A percentile compares a stretch with the other conserved stretches of the same genome.
Conservation (phyloP, 768 basidiomycete species). For the Mycena latifolia region DNA sequence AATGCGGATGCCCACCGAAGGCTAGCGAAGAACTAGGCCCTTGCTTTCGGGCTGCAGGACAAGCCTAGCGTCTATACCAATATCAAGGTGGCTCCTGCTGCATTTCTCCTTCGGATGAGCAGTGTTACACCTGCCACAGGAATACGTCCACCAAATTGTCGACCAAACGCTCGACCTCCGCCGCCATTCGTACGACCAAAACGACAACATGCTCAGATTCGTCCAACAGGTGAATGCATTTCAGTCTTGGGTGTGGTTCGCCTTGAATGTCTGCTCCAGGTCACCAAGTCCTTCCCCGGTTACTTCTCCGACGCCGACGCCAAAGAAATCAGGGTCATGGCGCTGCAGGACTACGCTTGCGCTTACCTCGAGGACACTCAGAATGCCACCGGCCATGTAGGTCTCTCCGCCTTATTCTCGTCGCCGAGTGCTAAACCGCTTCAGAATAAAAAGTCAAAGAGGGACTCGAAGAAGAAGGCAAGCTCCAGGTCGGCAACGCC, state of each 20-base stretch:
- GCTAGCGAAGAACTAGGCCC: neutral
- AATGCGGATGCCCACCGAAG: too few species aligned
- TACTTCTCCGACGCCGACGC: neutral
- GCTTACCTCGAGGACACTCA: neutral
- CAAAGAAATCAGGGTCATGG: neutral
- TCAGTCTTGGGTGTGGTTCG: neutral
- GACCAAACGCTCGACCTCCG: conserved; percentile 10
- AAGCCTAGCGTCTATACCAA: neutral
- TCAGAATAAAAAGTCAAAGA: too few species aligned
- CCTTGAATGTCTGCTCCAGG: neutral
- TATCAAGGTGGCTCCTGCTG: neutral
- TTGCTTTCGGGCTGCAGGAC: neutral
- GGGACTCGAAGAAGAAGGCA: neutral
- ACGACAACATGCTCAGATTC: neutral
- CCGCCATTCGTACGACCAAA: neutral
- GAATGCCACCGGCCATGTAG: neutral
- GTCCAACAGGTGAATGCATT: neutral
- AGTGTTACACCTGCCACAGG: neutral
- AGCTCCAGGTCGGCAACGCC: neutral
- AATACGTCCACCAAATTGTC: neutral
- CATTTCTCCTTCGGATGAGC: too few species aligned
- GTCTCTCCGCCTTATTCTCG: neutral
- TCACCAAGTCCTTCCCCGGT: neutral
- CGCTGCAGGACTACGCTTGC: neutral
- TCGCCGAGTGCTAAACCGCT: neutral